Evolutionary conservation across 176 grass and related monocot genomes (phyloP).

Genomic region (Saccharum officinarum): DNA sequence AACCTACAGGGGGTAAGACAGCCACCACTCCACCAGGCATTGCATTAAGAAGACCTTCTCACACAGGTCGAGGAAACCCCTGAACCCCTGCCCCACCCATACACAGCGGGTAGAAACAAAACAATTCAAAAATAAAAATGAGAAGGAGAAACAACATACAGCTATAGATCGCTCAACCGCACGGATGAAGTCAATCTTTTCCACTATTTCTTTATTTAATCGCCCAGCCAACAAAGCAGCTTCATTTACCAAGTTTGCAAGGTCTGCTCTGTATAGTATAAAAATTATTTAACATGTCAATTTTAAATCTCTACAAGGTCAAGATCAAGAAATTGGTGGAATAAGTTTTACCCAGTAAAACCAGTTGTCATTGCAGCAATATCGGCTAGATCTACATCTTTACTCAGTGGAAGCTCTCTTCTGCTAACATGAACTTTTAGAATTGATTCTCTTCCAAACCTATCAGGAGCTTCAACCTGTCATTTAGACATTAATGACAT

Average conservation of each 20-base stretch:
- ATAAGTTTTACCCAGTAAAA: conserved; percentile 79
- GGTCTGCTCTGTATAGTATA: conserved; percentile 84
- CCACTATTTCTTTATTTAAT: conserved; percentile 87
- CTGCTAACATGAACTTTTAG: conserved; percentile 86
- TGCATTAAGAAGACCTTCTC: no score
- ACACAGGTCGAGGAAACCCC: no score
- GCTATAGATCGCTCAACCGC: conserved; percentile 99
- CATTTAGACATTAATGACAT: conserved; percentile 26
- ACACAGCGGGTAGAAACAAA: background rate
- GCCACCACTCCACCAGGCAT: no score
- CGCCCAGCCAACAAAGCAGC: conserved; percentile 96
- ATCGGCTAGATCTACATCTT: conserved; percentile 85
- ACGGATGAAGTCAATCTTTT: conserved; percentile 93
- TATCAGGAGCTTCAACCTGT: conserved; percentile 97
- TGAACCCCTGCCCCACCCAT: no score
- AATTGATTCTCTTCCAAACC: conserved; percentile 89
- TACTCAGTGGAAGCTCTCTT: conserved; percentile 89
- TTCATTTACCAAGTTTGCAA: conserved; percentile 99
- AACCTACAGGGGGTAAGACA: no score
- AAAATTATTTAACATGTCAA: conserved; percentile 34
- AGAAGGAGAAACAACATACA: conserved; percentile 65
- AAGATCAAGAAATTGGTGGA: conserved; percentile 15
- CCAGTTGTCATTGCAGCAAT: conserved; percentile 99
- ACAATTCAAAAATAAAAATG: background rate
- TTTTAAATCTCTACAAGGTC: conserved; percentile 12